Base-by-base conservation (phyloP, 1,284 basidiomycete species). In the Xanthoconium separans region DNA sequence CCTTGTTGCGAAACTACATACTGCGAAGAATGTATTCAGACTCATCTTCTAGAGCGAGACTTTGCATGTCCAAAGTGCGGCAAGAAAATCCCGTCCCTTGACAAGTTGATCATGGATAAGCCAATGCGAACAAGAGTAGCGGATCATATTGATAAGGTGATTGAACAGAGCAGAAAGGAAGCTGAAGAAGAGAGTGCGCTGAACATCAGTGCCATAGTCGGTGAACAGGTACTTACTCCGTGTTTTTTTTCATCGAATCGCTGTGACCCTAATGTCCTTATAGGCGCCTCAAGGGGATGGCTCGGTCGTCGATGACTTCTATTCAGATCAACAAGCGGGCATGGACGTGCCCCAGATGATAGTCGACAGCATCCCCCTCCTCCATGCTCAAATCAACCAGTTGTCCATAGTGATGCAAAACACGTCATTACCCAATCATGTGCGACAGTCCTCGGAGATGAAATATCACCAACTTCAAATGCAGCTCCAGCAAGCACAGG, bases 1-100 rank as follows among this genome's bases (percentile, higher is more conserved):
- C 94, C 95, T 3, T 97, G 95, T 73, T 97, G 95, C 77, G 82
- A 82, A 62, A 90, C 87, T 42, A 70, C 82, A n/a, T 98, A 90
- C 73, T 97, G 95, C 77, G 93, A 97, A 73, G 94, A 97, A 69
- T 97, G 94, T 75, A 90, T 98, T 58, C 89, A 93, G 70, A 92
- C 89, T 39, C 82, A 94, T 73, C 78, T 98, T 49, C 81, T 95
- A 58, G 94, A 97, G 70, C 86, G 92, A 72, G 93, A 95, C 73
- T 96, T 97, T 72, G 77, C 89, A 55, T 98, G 95, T 72, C 93
- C 92, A 13, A 84, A 85, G 57, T 98, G 95, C 71, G 82, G 85
- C 61, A 87, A 87, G 72, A 94, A 90, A 75, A 84, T 97, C 58
- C 77, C 86, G 12, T 91, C 88, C 48, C 75, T 97, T 63, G 93